Conservation (phyloP, 768 basidiomycete genomes). For the Pilatotrama ljubarskyi region DNA sequence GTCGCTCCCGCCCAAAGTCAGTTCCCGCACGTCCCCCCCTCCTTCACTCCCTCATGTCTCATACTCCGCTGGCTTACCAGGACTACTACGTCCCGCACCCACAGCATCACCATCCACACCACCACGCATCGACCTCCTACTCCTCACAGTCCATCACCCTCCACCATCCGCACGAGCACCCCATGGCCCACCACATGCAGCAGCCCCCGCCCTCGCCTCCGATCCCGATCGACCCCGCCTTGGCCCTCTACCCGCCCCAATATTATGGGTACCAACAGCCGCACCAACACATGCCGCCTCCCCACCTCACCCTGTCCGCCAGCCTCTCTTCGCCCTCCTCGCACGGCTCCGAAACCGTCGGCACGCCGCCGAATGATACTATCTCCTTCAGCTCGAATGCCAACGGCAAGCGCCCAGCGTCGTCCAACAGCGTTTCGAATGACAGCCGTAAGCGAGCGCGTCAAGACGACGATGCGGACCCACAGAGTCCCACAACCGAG, state of each 20-base stretch:
- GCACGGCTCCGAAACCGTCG: slow-evolving; percentile 74
- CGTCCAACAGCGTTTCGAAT: slow-evolving; percentile 41
- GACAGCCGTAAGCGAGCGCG: slow-evolving; percentile 52
- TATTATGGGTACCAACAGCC: slow-evolving; percentile 55
- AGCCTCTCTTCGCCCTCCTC: slow-evolving; percentile 79
- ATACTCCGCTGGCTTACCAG: slow-evolving; percentile 29
- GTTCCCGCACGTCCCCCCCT: slow-evolving; percentile 4
- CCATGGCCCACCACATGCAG: slow-evolving; percentile 46
- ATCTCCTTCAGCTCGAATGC: slow-evolving; percentile 44
- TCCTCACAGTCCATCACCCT: slow-evolving; percentile 36
- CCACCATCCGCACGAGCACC: slow-evolving; percentile 38
- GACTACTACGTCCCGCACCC: slow-evolving; percentile 30
- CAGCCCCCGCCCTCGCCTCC: slow-evolving; percentile 60
- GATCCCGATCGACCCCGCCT: slow-evolving; percentile 68
- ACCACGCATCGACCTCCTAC: slow-evolving; percentile 31
- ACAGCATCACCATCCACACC: slow-evolving; percentile 27
- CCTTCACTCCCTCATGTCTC: slow-evolving; percentile 17
- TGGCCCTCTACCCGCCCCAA: slow-evolving; percentile 33
- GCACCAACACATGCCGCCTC: slow-evolving; percentile 46
- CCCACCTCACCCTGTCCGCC: slow-evolving; percentile 55
- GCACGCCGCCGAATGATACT: slow-evolving; percentile 69
- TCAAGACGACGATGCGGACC: slow-evolving; percentile 55
- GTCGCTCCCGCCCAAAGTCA: slow-evolving; percentile 12
- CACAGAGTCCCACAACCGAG: slow-evolving; percentile 53
- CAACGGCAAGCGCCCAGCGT: slow-evolving; percentile 70